phyloP scores from a whole-genome alignment of 192 early-diverging fungal species.

The Entomortierella lignicola region DNA sequence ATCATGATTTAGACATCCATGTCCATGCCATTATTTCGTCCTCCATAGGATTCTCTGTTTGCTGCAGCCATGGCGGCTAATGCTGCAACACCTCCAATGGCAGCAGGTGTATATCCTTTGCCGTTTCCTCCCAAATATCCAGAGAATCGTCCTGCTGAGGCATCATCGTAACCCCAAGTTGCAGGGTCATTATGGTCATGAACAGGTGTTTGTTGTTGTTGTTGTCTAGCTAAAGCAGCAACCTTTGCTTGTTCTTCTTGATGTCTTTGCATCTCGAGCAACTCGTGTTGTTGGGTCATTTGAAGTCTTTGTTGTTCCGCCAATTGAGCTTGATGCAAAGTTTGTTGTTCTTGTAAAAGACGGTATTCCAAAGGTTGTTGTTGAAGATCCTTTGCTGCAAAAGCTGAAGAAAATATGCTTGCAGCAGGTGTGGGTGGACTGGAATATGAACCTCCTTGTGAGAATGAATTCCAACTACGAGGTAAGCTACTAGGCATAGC shows the following conservation, averaged over 20 bases:
- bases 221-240: not conserved
- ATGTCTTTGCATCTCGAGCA: conserved; percentile 24
- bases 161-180: conserved; percentile 31
- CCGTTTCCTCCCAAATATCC: conserved; percentile 39
- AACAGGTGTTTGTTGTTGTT: not conserved
- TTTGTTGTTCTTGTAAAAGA: conserved; percentile 24
- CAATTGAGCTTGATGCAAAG: conserved; percentile 11
- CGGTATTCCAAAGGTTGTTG: conserved; percentile 8
- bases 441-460: conserved; percentile 35
- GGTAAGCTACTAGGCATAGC: not conserved
- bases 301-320: conserved; percentile 35
- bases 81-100: conserved; percentile 40
- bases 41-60: conserved; percentile 4
- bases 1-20: conserved; percentile 29
- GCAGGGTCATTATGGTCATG: conserved; percentile 52
- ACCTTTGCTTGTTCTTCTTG: conserved; percentile 18
- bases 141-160: conserved; percentile 11
- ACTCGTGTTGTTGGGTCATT: conserved; percentile 27
- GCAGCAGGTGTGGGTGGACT: conserved; percentile 30
- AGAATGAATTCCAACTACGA: conserved; percentile 13
- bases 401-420: conserved; percentile 13
- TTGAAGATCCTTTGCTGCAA: conserved; percentile 4
- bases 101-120: conserved; percentile 44
- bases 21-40: conserved; percentile 28
- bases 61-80: conserved; percentile 45